phyloP scores from a whole-genome alignment of 2,329 filamentous ascomycete species.

The Myriosclerotinia scirpicola region DNA sequence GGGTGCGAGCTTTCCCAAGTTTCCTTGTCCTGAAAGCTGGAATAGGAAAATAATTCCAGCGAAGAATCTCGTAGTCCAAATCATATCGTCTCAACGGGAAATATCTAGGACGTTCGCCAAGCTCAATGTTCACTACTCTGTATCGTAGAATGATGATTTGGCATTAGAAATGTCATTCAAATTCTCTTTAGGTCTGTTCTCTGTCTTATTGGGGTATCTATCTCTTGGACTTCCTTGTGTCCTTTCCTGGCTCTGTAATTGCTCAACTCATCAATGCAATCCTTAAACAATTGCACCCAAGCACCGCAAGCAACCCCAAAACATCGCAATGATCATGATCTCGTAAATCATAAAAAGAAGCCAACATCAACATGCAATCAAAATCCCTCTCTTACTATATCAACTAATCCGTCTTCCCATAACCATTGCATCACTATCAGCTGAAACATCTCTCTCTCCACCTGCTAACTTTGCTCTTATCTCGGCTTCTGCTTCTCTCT shows the following conservation, averaged over 20 bases:
- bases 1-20: not conserved
- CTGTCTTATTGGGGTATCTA: conserved; percentile 16
- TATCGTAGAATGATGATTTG: conserved; percentile 1
- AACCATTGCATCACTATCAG: conserved; percentile 35
- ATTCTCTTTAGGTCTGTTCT: not conserved
- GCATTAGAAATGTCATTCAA: conserved; percentile 9
- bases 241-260: conserved; percentile 10
- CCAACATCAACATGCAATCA: conserved; percentile 91
- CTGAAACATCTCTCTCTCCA: conserved; percentile 25
- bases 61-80: not conserved
- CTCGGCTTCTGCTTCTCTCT: conserved; percentile 62
- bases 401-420: conserved; percentile 53
- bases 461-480: conserved; percentile 40
- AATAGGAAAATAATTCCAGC: conserved; percentile 17
- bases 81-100: not conserved
- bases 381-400: conserved; percentile 69
- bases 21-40: not conserved
- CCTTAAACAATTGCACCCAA: conserved; percentile 11
- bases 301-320: conserved; percentile 7
- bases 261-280: conserved; percentile 9
- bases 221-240: conserved; percentile 12
- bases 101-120: not conserved
- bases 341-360: conserved; percentile 48
- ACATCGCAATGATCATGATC: conserved; percentile 13
- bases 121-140: not conserved